phyloP scores from a whole-genome alignment of 306 rosid genomes.

The Quillaja saponaria region DNA sequence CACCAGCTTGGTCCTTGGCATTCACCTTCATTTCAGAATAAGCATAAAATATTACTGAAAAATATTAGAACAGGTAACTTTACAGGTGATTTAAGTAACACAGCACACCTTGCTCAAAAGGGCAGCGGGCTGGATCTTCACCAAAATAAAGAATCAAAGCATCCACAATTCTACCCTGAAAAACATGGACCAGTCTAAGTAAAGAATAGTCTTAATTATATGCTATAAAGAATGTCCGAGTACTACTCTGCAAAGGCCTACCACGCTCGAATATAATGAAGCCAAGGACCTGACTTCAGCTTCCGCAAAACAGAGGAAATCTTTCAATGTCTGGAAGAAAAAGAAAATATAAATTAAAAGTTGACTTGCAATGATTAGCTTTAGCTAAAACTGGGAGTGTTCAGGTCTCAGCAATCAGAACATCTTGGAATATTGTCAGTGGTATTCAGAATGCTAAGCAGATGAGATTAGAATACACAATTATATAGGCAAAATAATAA shows the following conservation, averaged over 20 bases:
- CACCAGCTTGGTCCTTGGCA: conserved; percentile 12
- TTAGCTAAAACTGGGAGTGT: too few relatives aligned
- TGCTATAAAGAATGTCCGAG: conserved; percentile 9
- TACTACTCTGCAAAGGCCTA: conserved; percentile 41
- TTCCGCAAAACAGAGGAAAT: conserved; percentile 77
- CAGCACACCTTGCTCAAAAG: conserved; percentile 81
- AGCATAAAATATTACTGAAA: background rate
- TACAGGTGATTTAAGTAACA: conserved; percentile 21
- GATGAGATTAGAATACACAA: too few relatives aligned
- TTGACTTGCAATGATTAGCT: too few relatives aligned
- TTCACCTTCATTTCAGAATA: background rate
- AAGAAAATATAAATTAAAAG: too few relatives aligned
- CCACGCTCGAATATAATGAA: conserved; percentile 79
- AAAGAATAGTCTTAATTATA: conserved; percentile 16
- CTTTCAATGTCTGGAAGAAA: conserved; percentile 60
- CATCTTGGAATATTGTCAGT: too few relatives aligned
- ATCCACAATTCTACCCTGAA: conserved; percentile 88
- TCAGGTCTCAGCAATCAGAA: too few relatives aligned
- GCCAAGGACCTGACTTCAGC: conserved; percentile 88
- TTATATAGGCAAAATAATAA: too few relatives aligned
- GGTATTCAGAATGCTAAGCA: too few relatives aligned
- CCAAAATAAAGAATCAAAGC: conserved; percentile 85
- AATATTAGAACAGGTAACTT: conserved; percentile 2
- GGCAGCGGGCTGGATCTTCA: conserved; percentile 88
- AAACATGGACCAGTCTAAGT: conserved; percentile 30